These are phyloP conservation scores for Flaveria ramosissima DNA, from an alignment of 129 eudicot species.

Conservation along the genomic window DNA sequence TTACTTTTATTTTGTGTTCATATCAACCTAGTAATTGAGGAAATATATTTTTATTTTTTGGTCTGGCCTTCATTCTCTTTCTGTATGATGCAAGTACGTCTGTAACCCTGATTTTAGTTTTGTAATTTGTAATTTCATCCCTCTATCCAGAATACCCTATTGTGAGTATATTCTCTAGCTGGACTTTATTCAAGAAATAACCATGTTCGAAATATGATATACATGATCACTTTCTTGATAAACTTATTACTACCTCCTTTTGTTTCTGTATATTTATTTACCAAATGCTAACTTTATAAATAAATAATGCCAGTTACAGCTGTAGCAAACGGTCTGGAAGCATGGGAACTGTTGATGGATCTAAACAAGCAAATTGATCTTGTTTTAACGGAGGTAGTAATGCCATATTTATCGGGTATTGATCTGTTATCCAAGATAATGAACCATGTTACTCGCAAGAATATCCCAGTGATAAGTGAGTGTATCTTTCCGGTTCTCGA, in stretches of 20 bases:
- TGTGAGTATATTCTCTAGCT: too few species aligned
- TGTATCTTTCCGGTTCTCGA: slow-evolving; percentile 4
- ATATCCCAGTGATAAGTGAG: slow-evolving; percentile 88
- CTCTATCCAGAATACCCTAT: too few species aligned
- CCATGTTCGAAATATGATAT: background rate
- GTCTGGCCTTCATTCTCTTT: background rate
- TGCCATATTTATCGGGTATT: slow-evolving; percentile 83
- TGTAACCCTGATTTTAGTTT: background rate
- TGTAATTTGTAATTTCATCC: slow-evolving; percentile 5
- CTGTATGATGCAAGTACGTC: slow-evolving; percentile 1
- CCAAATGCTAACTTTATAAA: slow-evolving; percentile 11
- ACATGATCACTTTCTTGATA: slow-evolving; percentile 1
- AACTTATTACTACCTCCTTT: background rate
- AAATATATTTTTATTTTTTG: background rate
- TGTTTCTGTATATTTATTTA: slow-evolving; percentile 4
- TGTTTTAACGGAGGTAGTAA: slow-evolving; percentile 74
- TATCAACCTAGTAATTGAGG: background rate
- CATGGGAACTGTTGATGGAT: slow-evolving; percentile 79
- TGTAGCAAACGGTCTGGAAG: slow-evolving; percentile 81
- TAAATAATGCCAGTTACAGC: slow-evolving; percentile 56
- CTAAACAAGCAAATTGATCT: slow-evolving; percentile 63
- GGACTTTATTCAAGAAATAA: slow-evolving; percentile 4
- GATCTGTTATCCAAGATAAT: slow-evolving; percentile 72
- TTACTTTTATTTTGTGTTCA: slow-evolving; percentile 13
- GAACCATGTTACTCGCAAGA: slow-evolving; percentile 75